Conservation (phyloP, 148 eudicot genomes). For the Gaultheria prostrata region DNA sequence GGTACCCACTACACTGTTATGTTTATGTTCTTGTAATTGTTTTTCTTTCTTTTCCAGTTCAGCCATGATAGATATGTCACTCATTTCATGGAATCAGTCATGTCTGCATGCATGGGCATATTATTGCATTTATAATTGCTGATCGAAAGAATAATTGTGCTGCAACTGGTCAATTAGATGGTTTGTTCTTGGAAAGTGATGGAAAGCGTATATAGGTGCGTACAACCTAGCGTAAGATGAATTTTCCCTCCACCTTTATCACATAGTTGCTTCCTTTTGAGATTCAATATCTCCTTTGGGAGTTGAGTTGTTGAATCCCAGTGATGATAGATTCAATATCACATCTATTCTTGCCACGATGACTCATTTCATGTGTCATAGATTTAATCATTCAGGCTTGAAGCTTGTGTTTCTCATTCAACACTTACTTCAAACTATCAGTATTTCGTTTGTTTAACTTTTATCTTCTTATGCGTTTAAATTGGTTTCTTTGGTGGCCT, state of each 20-base stretch:
- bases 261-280: background rate
- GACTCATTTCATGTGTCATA: background rate
- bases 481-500: background rate
- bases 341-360: background rate
- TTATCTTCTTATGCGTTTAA: background rate
- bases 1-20: constrained; percentile 38
- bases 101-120: background rate
- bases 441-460: background rate
- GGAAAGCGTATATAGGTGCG: background rate
- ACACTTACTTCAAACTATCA: background rate
- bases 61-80: background rate
- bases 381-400: background rate
- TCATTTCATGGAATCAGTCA: background rate
- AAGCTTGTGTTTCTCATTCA: background rate
- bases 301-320: too few relatives aligned
- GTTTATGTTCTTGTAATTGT: background rate
- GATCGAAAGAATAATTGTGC: background rate
- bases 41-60: background rate
- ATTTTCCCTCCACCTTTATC: background rate
- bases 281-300: background rate
- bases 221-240: background rate
- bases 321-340: too few relatives aligned
- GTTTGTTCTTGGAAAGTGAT: constrained; percentile 12
- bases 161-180: background rate
- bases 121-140: background rate